Evolutionary conservation across 2,329 filamentous ascomycete genomes (phyloP).

Genomic region (Harringtonia lauricola): DNA sequence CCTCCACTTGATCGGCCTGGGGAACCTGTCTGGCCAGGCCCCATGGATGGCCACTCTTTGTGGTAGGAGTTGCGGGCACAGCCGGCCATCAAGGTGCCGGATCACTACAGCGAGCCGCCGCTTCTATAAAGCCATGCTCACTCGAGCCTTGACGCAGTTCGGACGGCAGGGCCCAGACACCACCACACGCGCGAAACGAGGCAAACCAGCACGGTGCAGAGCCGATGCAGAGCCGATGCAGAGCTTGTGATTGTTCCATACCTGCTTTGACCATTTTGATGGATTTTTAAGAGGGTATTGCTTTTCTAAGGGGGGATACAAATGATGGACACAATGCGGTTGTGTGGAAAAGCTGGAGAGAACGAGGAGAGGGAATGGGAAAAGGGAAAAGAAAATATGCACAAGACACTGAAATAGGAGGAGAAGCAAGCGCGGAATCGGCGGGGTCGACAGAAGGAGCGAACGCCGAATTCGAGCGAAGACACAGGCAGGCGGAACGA

Average conservation of each 20-base stretch:
- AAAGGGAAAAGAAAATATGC: neutral
- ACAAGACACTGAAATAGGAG: neutral
- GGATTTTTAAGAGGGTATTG: conserved; percentile 3
- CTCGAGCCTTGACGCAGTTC: conserved; percentile 5
- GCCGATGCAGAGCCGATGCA: too few species aligned
- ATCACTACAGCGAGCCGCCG: neutral
- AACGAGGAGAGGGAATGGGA: neutral
- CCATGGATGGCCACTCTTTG: too few species aligned
- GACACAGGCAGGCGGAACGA: conserved; percentile 3
- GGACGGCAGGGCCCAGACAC: too few species aligned
- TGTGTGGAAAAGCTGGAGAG: neutral
- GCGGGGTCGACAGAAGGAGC: conserved; percentile 1
- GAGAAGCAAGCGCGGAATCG: conserved; percentile 2
- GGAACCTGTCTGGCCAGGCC: too few species aligned
- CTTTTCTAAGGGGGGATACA: neutral
- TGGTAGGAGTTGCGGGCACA: too few species aligned
- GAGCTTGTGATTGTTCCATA: too few species aligned
- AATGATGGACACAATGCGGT: neutral
- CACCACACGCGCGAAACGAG: too few species aligned
- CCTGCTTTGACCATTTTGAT: conserved; percentile 97
- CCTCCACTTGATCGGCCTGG: too few species aligned
- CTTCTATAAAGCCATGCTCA: conserved; percentile 7
- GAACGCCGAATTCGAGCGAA: neutral
- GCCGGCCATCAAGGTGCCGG: conserved; percentile 32
- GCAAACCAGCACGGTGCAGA: too few species aligned